phyloP scores from a whole-genome alignment of 2,329 filamentous ascomycete species.

The Cordyceps farinosa region DNA sequence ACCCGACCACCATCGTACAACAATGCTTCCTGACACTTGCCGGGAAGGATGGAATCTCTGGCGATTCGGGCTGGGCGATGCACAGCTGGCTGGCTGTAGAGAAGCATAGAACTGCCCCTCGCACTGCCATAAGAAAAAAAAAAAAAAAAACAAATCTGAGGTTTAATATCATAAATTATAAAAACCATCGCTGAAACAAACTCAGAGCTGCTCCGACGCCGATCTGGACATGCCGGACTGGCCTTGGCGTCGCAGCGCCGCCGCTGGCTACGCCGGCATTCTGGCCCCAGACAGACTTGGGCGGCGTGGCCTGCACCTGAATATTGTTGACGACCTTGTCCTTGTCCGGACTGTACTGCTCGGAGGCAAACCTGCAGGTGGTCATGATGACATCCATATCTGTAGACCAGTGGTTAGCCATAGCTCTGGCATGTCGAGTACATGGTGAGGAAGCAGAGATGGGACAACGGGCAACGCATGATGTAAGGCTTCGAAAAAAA shows the following conservation, averaged over 20 bases:
- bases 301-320: constrained; percentile 32
- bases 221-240: neutral
- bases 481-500: too few species aligned
- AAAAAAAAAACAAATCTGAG: neutral
- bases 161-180: neutral
- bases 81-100: neutral
- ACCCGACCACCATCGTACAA: neutral
- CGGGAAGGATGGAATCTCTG: too few species aligned
- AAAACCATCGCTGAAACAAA: constrained; percentile 3
- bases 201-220: neutral
- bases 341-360: constrained; percentile 29
- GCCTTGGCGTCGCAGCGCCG: neutral
- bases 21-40: too few species aligned
- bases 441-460: too few species aligned
- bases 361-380: constrained; percentile 32
- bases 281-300: constrained; percentile 23
- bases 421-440: too few species aligned
- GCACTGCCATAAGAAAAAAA: neutral
- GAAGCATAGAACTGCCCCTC: neutral
- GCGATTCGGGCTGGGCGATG: neutral
- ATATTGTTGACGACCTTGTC: constrained; percentile 33
- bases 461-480: neutral
- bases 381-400: constrained; percentile 36
- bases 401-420: constrained; percentile 19
- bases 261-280: constrained; percentile 16